Evolutionary conservation across 306 rosid genomes (phyloP).

Genomic region (Cyamopsis tetragonoloba): DNA sequence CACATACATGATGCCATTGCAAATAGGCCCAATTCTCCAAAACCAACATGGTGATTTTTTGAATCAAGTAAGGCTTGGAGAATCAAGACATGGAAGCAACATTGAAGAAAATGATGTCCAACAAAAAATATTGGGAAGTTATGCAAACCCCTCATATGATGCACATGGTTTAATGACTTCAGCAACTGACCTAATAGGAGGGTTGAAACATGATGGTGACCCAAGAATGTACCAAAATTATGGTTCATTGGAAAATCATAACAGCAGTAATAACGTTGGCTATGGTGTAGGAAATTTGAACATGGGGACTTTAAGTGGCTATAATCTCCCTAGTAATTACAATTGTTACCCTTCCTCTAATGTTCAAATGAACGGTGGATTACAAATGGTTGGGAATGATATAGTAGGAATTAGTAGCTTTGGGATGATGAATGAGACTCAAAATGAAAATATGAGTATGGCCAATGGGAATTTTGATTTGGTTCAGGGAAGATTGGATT

Average conservation of each 20-base stretch:
- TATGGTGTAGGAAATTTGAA: not conserved
- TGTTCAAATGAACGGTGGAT: conserved; percentile 16
- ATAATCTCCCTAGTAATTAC: too few species aligned
- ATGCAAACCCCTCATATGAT: not conserved
- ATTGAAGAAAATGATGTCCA: not conserved
- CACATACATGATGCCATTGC: not conserved
- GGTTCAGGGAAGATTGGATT: not conserved
- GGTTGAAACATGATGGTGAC: not conserved
- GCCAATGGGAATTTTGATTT: not conserved
- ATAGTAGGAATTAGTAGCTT: not conserved
- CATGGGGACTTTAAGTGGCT: not conserved
- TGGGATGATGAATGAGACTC: not conserved
- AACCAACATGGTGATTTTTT: not conserved
- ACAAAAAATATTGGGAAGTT: conserved; percentile 4
- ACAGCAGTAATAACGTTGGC: not conserved
- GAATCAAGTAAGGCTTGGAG: not conserved
- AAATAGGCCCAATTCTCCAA: not conserved
- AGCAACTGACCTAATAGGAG: not conserved
- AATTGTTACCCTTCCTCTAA: not conserved
- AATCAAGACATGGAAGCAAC: not conserved
- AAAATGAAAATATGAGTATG: not conserved
- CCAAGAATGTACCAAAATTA: not conserved
- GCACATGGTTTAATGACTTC: not conserved
- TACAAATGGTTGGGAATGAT: not conserved
- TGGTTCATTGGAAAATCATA: not conserved